These are phyloP conservation scores for Penicillium sp. DNA, from an alignment of 2,329 filamentous ascomycete species.

Conservation along the genomic window DNA sequence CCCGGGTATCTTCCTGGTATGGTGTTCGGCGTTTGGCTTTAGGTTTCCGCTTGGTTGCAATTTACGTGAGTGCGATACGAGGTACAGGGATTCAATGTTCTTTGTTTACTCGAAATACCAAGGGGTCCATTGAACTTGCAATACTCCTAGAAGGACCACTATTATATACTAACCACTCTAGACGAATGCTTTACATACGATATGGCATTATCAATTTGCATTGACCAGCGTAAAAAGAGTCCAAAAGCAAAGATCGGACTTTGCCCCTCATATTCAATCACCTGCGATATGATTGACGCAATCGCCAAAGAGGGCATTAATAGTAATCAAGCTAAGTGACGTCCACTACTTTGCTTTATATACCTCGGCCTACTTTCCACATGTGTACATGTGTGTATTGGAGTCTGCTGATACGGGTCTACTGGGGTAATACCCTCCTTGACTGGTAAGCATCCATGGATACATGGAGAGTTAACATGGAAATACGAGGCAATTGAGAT, in stretches of 20 bases:
- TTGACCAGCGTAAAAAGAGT: not conserved
- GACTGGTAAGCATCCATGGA: not conserved
- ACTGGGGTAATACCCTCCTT: not conserved
- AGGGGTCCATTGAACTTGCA: not conserved
- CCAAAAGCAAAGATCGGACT: not conserved
- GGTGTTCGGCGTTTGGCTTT: not conserved
- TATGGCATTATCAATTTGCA: not conserved
- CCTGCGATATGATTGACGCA: not conserved
- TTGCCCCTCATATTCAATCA: not conserved
- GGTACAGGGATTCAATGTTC: not conserved
- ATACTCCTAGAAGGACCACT: not conserved
- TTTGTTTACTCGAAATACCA: not conserved
- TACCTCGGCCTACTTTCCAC: not conserved
- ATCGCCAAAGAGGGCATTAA: not conserved
- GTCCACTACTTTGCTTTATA: not conserved
- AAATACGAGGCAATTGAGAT: not conserved
- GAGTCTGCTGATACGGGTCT: not conserved
- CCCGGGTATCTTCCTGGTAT: not conserved
- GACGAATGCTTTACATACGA: not conserved
- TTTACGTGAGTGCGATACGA: not conserved
- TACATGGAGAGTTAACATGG: not conserved
- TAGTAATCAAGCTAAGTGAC: not conserved
- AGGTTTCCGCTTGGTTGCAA: not conserved
- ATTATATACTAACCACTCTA: not conserved
- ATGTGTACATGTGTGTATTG: not conserved